A percentile compares a stretch with the other conserved stretches of the same genome.
phyloP scores from a whole-genome alignment of 306 rosid species.

The Hylodesmum podocarpum region DNA sequence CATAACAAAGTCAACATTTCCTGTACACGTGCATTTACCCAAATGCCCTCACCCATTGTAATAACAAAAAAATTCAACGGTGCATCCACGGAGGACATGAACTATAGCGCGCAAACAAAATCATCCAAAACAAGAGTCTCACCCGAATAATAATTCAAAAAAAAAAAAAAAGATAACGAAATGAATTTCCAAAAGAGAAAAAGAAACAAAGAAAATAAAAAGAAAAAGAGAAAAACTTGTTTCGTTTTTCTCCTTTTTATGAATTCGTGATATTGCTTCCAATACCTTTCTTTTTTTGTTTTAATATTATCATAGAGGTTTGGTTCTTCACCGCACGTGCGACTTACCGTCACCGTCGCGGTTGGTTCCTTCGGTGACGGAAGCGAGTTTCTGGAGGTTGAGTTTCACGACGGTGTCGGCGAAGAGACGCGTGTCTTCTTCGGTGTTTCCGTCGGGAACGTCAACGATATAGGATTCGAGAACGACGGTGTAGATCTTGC shows the following conservation, averaged over 20 bases:
- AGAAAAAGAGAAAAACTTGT: not conserved
- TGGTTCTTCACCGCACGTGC: conserved; percentile 9
- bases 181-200: not conserved
- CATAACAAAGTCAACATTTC: conserved; percentile 43
- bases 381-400: conserved; percentile 94
- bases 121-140: not conserved
- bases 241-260: conserved; percentile 11
- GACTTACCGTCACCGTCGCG: conserved; percentile 66
- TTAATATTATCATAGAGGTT: not conserved
- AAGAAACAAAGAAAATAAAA: not conserved
- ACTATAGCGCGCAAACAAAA: not conserved
- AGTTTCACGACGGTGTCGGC: conserved; percentile 90
- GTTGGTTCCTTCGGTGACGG: conserved; percentile 68
- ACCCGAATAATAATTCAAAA: conserved; percentile 18
- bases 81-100: conserved; percentile 20
- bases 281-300: not conserved
- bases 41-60: conserved; percentile 40
- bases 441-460: conserved; percentile 92
- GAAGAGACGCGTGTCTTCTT: conserved; percentile 90
- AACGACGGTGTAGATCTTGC: conserved; percentile 79
- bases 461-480: conserved; percentile 89
- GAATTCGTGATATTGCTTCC: conserved; percentile 16
- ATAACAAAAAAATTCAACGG: conserved; percentile 25
- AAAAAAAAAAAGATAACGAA: not conserved
- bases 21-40: conserved; percentile 53